A percentile compares a stretch with the other conserved stretches of the same genome.
phyloP scores from a whole-genome alignment of 1,284 basidiomycete genomes.

The Marasmius tenuissimus region DNA sequence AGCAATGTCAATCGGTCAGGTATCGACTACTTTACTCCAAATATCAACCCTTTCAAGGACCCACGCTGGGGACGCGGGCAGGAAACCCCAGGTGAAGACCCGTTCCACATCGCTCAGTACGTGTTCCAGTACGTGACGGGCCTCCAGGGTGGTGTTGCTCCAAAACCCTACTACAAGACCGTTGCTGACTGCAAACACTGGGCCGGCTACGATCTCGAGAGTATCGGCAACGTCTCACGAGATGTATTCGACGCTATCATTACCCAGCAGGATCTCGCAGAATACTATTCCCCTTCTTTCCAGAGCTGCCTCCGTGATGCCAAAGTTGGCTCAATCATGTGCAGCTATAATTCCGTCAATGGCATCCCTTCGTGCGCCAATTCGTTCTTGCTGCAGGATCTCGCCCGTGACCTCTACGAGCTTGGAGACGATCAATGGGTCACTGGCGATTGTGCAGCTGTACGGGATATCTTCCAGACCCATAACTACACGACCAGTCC shows the following conservation, averaged over 20 bases:
- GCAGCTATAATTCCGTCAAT: slow-evolving; percentile 61
- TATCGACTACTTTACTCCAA: slow-evolving; percentile 57
- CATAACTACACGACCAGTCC: slow-evolving; percentile 46
- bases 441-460: slow-evolving; percentile 42
- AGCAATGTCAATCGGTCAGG: slow-evolving; percentile 47
- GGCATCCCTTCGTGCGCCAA: slow-evolving; percentile 56
- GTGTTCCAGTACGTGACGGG: slow-evolving; percentile 53
- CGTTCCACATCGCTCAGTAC: slow-evolving; percentile 52
- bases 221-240: slow-evolving; percentile 50
- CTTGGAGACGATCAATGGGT: slow-evolving; percentile 53
- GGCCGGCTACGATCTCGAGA: slow-evolving; percentile 56
- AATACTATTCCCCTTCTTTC: slow-evolving; percentile 56
- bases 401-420: slow-evolving; percentile 52
- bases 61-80: slow-evolving; percentile 63
- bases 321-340: slow-evolving; percentile 58
- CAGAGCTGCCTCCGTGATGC: slow-evolving; percentile 58
- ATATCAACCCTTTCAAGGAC: slow-evolving; percentile 62
- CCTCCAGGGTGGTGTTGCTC: slow-evolving; percentile 55
- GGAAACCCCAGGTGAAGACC: slow-evolving; percentile 61
- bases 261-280: slow-evolving; percentile 53
- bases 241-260: slow-evolving; percentile 52
- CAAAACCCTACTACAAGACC: slow-evolving; percentile 48
- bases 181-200: slow-evolving; percentile 60
- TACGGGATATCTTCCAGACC: slow-evolving; percentile 46
- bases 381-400: slow-evolving; percentile 48